Evolutionary conservation across 108 stramenopile species (phyloP).

Genomic region (Cyclostephanos tholiformis): DNA sequence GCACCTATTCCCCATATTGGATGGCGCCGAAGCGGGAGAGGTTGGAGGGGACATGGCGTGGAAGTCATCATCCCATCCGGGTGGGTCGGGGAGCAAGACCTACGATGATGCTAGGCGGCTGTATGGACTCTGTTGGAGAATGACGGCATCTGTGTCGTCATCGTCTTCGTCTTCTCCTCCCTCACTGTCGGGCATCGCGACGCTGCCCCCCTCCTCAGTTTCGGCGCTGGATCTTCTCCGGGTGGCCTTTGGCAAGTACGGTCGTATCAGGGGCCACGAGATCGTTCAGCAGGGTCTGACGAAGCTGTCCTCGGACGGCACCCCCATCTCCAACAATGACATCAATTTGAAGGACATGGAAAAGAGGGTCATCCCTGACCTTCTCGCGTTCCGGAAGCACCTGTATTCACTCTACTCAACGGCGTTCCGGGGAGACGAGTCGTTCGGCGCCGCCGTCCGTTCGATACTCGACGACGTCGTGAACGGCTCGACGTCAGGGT

Average conservation of each 20-base stretch:
- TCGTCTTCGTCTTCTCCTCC: constrained; percentile 4
- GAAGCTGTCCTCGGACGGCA: neutral
- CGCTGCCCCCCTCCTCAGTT: constrained; percentile 11
- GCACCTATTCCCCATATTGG: constrained; percentile 45
- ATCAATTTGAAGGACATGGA: constrained; percentile 51
- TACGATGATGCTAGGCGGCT: constrained; percentile 46
- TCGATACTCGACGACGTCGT: constrained; percentile 86
- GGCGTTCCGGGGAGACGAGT: constrained; percentile 73
- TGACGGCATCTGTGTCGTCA: constrained; percentile 23
- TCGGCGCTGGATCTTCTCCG: constrained; percentile 37
- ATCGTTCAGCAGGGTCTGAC: constrained; percentile 41
- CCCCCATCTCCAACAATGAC: constrained; percentile 13
- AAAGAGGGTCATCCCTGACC: constrained; percentile 59
- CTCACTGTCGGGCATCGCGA: neutral
- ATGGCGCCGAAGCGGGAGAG: constrained; percentile 19
- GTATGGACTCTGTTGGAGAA: constrained; percentile 46
- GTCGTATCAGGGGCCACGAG: constrained; percentile 43
- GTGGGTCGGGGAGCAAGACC: constrained; percentile 16
- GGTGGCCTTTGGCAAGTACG: constrained; percentile 45
- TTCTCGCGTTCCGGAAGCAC: constrained; percentile 71
- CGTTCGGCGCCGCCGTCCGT: constrained; percentile 68
- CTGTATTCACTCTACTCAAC: constrained; percentile 51
- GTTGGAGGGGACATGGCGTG: constrained; percentile 11
- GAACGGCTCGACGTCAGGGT: constrained; percentile 50
- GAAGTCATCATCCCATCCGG: constrained; percentile 2